Conservation (phyloP, 495 filamentous ascomycete species). For the Tricharina praecox region DNA sequence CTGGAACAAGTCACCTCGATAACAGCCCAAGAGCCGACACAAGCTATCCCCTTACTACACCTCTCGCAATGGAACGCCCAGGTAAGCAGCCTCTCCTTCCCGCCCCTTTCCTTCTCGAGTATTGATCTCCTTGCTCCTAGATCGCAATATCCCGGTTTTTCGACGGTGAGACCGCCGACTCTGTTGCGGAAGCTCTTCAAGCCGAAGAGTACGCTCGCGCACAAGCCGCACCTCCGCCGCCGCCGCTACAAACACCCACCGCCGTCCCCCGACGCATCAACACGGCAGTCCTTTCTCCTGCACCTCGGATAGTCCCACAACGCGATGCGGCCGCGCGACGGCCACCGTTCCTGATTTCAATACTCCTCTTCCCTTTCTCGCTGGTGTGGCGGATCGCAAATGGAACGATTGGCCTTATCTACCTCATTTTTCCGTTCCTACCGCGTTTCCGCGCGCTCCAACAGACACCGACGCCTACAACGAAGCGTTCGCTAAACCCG, state of each 20-base stretch:
- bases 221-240: slow-evolving; percentile 28
- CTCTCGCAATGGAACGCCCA: slow-evolving; percentile 93
- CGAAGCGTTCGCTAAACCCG: slow-evolving; percentile 55
- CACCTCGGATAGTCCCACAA: slow-evolving; percentile 67
- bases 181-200: slow-evolving; percentile 56
- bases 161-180: slow-evolving; percentile 78
- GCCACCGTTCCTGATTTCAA: slow-evolving; percentile 53
- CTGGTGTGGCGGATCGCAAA: slow-evolving; percentile 53
- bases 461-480: slow-evolving; percentile 27
- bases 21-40: slow-evolving; percentile 60
- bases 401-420: slow-evolving; percentile 45
- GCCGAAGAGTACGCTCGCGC: slow-evolving; percentile 40
- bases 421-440: slow-evolving; percentile 60
- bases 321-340: slow-evolving; percentile 46
- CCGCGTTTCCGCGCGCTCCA: slow-evolving; percentile 46
- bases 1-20: slow-evolving; percentile 78
- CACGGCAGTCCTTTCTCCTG: slow-evolving; percentile 35
- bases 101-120: background rate
- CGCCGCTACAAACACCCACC: slow-evolving; percentile 27
- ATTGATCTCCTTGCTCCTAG: slow-evolving; percentile 32
- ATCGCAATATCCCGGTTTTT: slow-evolving; percentile 96
- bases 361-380: slow-evolving; percentile 70
- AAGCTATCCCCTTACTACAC: slow-evolving; percentile 64
- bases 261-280: slow-evolving; percentile 18
- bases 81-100: slow-evolving; percentile 34